Evolutionary conservation across 768 basidiomycete genomes (phyloP).

Genomic region (Suillus decipiens): DNA sequence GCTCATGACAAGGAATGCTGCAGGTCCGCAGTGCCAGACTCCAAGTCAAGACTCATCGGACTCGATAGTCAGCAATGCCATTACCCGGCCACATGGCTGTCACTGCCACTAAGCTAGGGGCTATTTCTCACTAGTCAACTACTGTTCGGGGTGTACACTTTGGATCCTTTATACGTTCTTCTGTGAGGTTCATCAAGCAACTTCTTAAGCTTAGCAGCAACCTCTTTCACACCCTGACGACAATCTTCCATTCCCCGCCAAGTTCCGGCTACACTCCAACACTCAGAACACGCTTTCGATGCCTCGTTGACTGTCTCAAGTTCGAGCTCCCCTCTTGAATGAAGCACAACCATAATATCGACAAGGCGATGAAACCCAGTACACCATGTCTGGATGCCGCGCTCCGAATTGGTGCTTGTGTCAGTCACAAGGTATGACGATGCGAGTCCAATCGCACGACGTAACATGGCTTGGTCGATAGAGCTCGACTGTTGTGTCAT

Average conservation of each 20-base stretch:
- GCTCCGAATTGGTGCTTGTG: conserved; percentile 57
- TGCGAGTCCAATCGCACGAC: conserved; percentile 66
- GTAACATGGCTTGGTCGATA: conserved; percentile 63
- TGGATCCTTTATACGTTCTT: conserved; percentile 34
- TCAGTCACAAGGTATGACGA: conserved; percentile 83
- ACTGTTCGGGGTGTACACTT: conserved; percentile 33
- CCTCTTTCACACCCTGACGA: conserved; percentile 59
- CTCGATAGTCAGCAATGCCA: no score
- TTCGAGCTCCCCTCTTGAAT: conserved; percentile 66
- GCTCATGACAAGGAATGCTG: background rate
- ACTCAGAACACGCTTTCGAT: conserved; percentile 65
- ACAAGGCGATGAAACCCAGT: conserved; percentile 68
- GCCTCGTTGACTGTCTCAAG: conserved; percentile 76
- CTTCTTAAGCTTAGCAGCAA: conserved; percentile 61
- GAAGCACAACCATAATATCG: conserved; percentile 73
- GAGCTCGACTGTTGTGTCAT: conserved; percentile 46
- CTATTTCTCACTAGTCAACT: conserved; percentile 7
- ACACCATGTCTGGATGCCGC: conserved; percentile 63
- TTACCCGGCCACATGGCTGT: no score
- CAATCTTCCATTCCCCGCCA: conserved; percentile 71
- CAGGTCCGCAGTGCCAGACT: background rate
- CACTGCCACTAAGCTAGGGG: conserved; percentile 2
- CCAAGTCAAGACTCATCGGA: no score
- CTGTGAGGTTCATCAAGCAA: conserved; percentile 39
- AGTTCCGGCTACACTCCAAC: conserved; percentile 71